Percentiles rank a stretch among this genome's conserved stretches.
phyloP scores from a whole-genome alignment of 257 asterid species.

The Eustoma russellianum region DNA sequence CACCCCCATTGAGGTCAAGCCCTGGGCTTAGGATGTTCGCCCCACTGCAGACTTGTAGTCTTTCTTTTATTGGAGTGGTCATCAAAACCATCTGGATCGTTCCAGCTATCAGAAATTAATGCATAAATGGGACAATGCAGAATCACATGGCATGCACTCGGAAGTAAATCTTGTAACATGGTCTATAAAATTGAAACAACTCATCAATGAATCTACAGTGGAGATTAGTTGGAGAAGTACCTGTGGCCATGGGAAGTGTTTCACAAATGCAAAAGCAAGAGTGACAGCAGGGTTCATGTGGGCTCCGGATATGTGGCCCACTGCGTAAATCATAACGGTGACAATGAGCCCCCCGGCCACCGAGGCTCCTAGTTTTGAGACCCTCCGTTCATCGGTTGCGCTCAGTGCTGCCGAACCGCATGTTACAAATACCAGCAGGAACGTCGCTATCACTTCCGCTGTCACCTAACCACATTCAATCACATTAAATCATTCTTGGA shows the following conservation, averaged over 20 bases:
- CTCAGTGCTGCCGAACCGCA: constrained; percentile 76
- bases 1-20: too few relatives aligned
- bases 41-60: too few relatives aligned
- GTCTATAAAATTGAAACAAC: not conserved
- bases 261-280: constrained; percentile 62
- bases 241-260: constrained; percentile 85
- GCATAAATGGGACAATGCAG: too few relatives aligned
- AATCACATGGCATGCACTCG: too few relatives aligned
- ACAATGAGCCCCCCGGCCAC: constrained; percentile 82
- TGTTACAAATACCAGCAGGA: constrained; percentile 64
- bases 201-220: too few relatives aligned
- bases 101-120: too few relatives aligned
- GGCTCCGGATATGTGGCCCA: constrained; percentile 90
- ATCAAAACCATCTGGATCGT: too few relatives aligned
- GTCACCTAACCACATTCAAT: constrained; percentile 29
- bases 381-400: constrained; percentile 36
- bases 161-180: too few relatives aligned
- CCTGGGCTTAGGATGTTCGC: too few relatives aligned
- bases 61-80: too few relatives aligned
- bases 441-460: constrained; percentile 65
- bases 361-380: constrained; percentile 70
- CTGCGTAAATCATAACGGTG: constrained; percentile 84
- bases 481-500: too few relatives aligned
- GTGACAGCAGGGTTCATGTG: constrained; percentile 96
- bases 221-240: constrained; percentile 11